Percentiles rank a stretch among this genome's conserved stretches.
phyloP scores from a whole-genome alignment of 305 asterid genomes.

The Euphrasia arctica region DNA sequence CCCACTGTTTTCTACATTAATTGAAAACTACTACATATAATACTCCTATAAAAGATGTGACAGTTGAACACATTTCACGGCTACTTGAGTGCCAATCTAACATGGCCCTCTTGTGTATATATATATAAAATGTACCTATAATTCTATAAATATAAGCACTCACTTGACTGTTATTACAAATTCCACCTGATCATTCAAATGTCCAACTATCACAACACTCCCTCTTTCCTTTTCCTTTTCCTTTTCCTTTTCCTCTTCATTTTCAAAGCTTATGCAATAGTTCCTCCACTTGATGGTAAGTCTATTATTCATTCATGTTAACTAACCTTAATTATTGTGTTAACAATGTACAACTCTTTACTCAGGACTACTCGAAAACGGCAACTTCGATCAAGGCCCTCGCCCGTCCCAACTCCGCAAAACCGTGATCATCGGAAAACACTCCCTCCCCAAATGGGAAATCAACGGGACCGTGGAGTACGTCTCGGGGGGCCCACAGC shows the following conservation, averaged over 20 bases:
- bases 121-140: no score
- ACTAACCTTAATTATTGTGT: background rate
- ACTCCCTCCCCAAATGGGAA: slow-evolving; percentile 75
- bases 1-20: no score
- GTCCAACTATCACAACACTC: slow-evolving; percentile 29
- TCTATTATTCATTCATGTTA: background rate
- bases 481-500: slow-evolving; percentile 71
- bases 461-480: slow-evolving; percentile 62
- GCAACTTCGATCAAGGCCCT: slow-evolving; percentile 73
- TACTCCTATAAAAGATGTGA: slow-evolving; percentile 22
- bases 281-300: slow-evolving; percentile 45
- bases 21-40: no score
- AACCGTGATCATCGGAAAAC: slow-evolving; percentile 50
- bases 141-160: slow-evolving; percentile 7
- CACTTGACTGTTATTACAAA: background rate
- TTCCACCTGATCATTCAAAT: slow-evolving; percentile 16
- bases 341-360: no score
- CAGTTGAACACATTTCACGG: slow-evolving; percentile 38
- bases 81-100: slow-evolving; percentile 40
- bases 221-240: slow-evolving; percentile 25
- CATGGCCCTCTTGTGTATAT: slow-evolving; percentile 25
- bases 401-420: slow-evolving; percentile 48
- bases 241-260: slow-evolving; percentile 24
- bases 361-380: slow-evolving; percentile 52
- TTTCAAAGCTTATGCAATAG: slow-evolving; percentile 26